phyloP scores from a whole-genome alignment of 2,329 filamentous ascomycete species.

The Penicillium corylophilum region DNA sequence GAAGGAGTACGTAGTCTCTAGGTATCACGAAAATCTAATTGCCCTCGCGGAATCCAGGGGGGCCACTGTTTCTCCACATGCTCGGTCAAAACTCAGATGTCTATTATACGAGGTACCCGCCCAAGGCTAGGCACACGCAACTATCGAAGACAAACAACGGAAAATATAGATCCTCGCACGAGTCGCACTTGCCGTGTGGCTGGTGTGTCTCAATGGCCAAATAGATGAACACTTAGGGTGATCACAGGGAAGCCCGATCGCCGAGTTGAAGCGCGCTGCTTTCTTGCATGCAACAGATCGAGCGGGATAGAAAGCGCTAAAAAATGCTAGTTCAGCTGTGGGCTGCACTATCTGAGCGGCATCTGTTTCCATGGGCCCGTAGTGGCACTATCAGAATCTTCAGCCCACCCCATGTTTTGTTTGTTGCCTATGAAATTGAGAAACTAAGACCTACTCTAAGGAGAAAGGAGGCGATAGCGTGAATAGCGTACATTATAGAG shows the following conservation, averaged over 20 bases:
- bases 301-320: conserved; percentile 8
- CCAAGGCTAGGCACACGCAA: background rate
- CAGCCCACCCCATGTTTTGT: background rate
- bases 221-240: background rate
- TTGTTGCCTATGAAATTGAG: background rate
- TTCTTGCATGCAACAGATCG: conserved; percentile 17
- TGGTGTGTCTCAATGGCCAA: background rate
- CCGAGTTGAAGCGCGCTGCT: conserved; percentile 7
- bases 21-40: background rate
- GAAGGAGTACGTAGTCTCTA: background rate
- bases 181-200: background rate
- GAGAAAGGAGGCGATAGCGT: too few species aligned
- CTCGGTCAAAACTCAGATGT: background rate
- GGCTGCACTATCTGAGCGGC: conserved; percentile 18
- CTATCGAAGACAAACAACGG: background rate
- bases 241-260: background rate
- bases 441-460: background rate
- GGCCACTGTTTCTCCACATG: background rate
- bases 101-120: too few species aligned
- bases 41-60: background rate
- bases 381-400: background rate
- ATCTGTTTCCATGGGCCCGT: conserved; percentile 11
- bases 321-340: conserved; percentile 6
- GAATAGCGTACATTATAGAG: background rate
- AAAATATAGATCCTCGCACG: background rate